Base-by-base conservation (phyloP, 352 stramenopile species). In the Globisporangium emineosum region DNA sequence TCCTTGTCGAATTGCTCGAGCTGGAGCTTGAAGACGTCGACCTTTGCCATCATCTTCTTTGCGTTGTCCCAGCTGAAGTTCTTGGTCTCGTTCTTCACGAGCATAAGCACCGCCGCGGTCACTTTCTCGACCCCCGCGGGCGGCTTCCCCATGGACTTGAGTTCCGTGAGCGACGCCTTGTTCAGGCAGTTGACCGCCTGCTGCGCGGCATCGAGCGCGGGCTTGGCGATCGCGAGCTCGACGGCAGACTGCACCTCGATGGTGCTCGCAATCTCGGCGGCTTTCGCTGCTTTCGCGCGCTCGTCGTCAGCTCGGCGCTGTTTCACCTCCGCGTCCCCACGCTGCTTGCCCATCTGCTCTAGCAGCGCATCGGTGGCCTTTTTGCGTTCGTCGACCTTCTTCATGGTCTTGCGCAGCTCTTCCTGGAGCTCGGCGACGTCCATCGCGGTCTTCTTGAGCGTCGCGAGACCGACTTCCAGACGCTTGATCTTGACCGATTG, bases 41-140 rank as follows among this genome's bases (percentile, higher is more conserved):
- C 85, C 40, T 97, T 98, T 2, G 92, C 92, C 92, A 98, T 98
- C 92, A 98, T 97, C 67, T 97, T 98, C 78, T 97, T 98, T 12
- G 92, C 92, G 64, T 97, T 98, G 42, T 98, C 93, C 92, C 92
- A 98, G 47, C 83, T 91, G 51, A 98, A 96, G 65, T 97, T 97
- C 60, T 95, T 95, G 37, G 91, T 97, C 69, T 98, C 91, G 47
- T 91, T 85, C 73, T 97, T 97, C n/a, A 98, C 51, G 74, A 98
- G 89, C 71, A 98, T 97, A 1, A 98, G 70, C 33, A 97, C 76
- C 0, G 88, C 89, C 7, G 86, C 86, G 0, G 91, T 97, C 8
- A 98, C 91, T 57, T 97, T 97, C 33, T 96, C 90, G 1, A 97
- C 89, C 15, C 90, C 90, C 2, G 86, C 72, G 0, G 90, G 90